Base-by-base conservation (phyloP, 345 rosid species). In the Eucalyptus fibrosa region DNA sequence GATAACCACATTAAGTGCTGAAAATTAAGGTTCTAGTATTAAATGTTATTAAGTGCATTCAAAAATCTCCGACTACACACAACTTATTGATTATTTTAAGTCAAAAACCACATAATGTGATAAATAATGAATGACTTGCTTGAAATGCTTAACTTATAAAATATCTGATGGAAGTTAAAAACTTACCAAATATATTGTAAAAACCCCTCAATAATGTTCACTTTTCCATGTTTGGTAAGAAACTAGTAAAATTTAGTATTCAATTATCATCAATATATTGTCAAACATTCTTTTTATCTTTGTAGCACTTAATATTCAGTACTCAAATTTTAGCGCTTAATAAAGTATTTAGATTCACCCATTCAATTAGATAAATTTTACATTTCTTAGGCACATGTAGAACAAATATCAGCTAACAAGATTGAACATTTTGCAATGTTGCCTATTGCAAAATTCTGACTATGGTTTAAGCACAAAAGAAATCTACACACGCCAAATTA, bases 351-450 rank as follows among this genome's bases (percentile, higher is more conserved):
- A 23, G 60, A 55, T 55, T 55, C 60, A 55, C 28, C 60, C 26
- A 55, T 55, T 55, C 60, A 55, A 23, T 23, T 0, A 55, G 28
- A 55, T 55, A 8, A 55, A 21, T 2, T 55, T 55, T 55, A 0
- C 3, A 55, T 23, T 55, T 55, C 28, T 15, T n/a, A 1, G 1
- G 34, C 2, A 0, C 10, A 3, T n/a, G 77, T 65, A 65, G 77
- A n/a, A 65, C 77, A n/a, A 14, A 7, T 65, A 65, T 65, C 21
- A n/a, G 6, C 47, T 9, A 45, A 45, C 47, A 45, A 45, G 12
- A 45, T 45, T 15, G 5, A n/a, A 15, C 17, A 65, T 0, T n/a
- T n/a, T n/a, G 18, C 21, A n/a, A 65, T n/a, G 37, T n/a, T 28
- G 37, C 77, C 19, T n/a, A n/a, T n/a, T 7, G 21, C 77, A 65